These are phyloP conservation scores for Mycena amicta DNA, from an alignment of 768 basidiomycete species.

Conservation along the genomic window DNA sequence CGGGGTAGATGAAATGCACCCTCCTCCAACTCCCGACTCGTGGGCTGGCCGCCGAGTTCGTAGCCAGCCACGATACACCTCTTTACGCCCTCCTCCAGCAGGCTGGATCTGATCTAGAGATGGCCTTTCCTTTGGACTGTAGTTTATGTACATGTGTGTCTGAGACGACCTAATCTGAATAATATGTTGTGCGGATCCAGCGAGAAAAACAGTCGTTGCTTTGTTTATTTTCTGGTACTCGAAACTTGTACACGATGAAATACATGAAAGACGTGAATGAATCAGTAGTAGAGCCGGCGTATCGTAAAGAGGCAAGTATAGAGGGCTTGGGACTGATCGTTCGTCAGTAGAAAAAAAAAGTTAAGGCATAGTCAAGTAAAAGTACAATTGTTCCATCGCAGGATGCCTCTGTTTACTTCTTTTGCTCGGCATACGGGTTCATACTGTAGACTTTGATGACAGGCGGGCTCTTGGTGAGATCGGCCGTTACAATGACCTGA, in stretches of 20 bases:
- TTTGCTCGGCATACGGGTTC: constrained; percentile 75
- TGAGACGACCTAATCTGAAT: not conserved
- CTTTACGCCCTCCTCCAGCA: constrained; percentile 38
- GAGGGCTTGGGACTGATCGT: constrained; percentile 21
- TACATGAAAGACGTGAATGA: constrained; percentile 22
- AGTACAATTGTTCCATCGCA: constrained; percentile 33
- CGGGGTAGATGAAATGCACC: constrained; percentile 25
- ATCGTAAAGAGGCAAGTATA: constrained; percentile 5
- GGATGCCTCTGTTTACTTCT: constrained; percentile 38
- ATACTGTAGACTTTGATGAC: constrained; percentile 98
- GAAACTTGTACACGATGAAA: constrained; percentile 23
- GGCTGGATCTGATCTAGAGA: constrained; percentile 50
- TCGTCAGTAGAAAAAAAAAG: constrained; percentile 21
- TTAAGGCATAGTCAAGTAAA: constrained; percentile 32
- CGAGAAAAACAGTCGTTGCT: not conserved
- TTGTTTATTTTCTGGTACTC: constrained; percentile 4
- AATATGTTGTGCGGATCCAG: not conserved
- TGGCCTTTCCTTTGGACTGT: constrained; percentile 23
- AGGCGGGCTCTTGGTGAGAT: constrained; percentile 93
- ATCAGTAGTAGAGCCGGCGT: constrained; percentile 21
- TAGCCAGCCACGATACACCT: constrained; percentile 31
- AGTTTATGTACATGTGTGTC: constrained; percentile 15
- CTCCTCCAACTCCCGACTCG: constrained; percentile 49
- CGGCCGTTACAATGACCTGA: constrained; percentile 92
- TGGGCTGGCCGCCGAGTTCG: constrained; percentile 38